Conservation (phyloP, 1,284 basidiomycete species). For the Pascua sp. region DNA sequence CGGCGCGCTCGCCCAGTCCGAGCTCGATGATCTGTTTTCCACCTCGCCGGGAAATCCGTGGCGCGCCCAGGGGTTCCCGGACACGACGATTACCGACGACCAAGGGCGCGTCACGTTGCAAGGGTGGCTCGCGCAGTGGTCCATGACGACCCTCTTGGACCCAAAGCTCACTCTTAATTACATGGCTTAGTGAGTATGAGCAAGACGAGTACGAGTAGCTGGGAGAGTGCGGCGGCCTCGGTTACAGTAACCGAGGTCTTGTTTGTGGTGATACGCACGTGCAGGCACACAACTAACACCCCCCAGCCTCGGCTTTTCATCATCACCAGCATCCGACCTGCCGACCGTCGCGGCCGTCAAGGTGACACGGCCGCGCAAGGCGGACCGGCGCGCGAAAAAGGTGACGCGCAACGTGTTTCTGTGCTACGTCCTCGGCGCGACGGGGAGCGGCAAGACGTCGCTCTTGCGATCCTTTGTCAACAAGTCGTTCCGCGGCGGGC, state of each 20-base stretch:
- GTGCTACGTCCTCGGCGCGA: constrained; percentile 90
- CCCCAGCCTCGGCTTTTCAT: constrained; percentile 48
- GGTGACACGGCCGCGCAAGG: constrained; percentile 74
- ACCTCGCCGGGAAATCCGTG: constrained; percentile 95
- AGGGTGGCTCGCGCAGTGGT: constrained; percentile 98
- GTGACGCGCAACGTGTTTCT: constrained; percentile 84
- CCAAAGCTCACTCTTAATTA: constrained; percentile 88
- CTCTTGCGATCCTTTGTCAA: constrained; percentile 80
- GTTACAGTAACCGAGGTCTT: not conserved
- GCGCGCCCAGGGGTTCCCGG: constrained; percentile 78
- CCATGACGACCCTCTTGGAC: constrained; percentile 94
- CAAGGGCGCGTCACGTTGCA: constrained; percentile 87
- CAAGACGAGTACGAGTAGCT: no score
- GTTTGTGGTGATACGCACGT: not conserved
- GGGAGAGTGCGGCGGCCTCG: not conserved
- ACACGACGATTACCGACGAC: constrained; percentile 86
- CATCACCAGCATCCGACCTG: constrained; percentile 46
- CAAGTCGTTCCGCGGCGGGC: constrained; percentile 58
- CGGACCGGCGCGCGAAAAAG: constrained; percentile 81
- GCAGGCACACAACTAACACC: constrained; percentile 19
- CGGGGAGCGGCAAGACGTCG: constrained; percentile 91
- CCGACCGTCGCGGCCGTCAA: constrained; percentile 70
- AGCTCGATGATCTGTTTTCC: constrained; percentile 83
- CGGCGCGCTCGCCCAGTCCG: constrained; percentile 80
- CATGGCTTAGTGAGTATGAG: constrained; percentile 70